phyloP scores from a whole-genome alignment of 1,284 basidiomycete species.

The Marasmius fiardii region DNA sequence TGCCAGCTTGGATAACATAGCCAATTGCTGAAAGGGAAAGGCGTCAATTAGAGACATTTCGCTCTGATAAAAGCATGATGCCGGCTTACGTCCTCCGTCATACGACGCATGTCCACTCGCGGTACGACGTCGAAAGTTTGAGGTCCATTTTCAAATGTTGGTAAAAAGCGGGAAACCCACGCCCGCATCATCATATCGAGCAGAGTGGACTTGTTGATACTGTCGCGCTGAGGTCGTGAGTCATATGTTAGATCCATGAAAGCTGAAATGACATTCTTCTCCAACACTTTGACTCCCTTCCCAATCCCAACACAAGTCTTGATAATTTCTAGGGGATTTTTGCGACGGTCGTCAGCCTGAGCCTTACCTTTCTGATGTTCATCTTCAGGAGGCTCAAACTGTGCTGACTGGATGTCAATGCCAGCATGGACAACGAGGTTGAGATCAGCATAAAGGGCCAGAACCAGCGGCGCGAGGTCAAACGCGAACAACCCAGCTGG shows the following conservation, averaged over 20 bases:
- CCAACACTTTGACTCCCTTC: slow-evolving; percentile 27
- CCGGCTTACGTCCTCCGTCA: slow-evolving; percentile 30
- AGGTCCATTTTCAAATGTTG: slow-evolving; percentile 30
- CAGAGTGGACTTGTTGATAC: slow-evolving; percentile 23
- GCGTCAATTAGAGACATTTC: background rate
- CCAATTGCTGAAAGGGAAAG: slow-evolving; percentile 4
- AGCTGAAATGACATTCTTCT: slow-evolving; percentile 35
- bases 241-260: slow-evolving; percentile 40
- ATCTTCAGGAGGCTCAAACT: background rate
- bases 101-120: slow-evolving; percentile 38
- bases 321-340: slow-evolving; percentile 39
- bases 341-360: slow-evolving; percentile 22
- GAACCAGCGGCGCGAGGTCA: slow-evolving; percentile 35
- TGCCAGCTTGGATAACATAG: slow-evolving; percentile 45
- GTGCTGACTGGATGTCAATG: slow-evolving; percentile 56
- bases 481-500: slow-evolving; percentile 34
- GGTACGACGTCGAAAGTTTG: slow-evolving; percentile 33
- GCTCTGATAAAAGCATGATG: background rate
- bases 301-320: slow-evolving; percentile 35
- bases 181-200: slow-evolving; percentile 43
- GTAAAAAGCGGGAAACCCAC: slow-evolving; percentile 50
- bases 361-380: background rate
- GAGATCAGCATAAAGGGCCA: slow-evolving; percentile 35
- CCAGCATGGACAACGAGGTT: slow-evolving; percentile 35
- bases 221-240: slow-evolving; percentile 8